These are phyloP conservation scores for Acer campestre DNA, from an alignment of 345 rosid species.

Conservation along the genomic window DNA sequence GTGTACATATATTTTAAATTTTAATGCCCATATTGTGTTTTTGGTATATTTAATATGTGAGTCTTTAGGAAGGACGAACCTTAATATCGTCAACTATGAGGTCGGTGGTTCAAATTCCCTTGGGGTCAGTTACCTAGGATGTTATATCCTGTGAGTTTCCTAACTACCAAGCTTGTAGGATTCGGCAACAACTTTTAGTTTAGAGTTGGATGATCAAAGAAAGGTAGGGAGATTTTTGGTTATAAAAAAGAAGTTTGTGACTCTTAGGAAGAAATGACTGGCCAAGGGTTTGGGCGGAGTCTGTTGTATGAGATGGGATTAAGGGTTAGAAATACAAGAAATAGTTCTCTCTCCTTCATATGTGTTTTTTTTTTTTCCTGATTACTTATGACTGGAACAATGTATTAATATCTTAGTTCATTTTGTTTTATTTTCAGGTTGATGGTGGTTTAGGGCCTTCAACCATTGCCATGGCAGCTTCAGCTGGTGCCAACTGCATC, in stretches of 20 bases:
- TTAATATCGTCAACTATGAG: background rate
- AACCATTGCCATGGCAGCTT: constrained; percentile 74
- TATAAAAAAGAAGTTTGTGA: background rate
- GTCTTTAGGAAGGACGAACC: background rate
- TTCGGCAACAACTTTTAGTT: background rate
- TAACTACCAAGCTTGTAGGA: background rate
- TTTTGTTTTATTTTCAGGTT: constrained; percentile 44
- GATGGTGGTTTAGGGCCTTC: constrained; percentile 95
- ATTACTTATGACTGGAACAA: background rate
- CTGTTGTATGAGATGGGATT: background rate
- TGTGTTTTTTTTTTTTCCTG: background rate
- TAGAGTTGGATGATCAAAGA: background rate
- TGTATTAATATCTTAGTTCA: background rate
- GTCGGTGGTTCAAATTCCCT: background rate
- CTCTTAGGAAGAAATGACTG: background rate
- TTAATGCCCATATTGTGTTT: background rate
- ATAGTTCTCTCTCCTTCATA: background rate
- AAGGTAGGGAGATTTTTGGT: background rate
- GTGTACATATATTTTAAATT: no score
- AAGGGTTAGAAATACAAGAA: background rate
- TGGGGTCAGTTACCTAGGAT: background rate
- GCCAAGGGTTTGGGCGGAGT: background rate
- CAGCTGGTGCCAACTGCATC: constrained; percentile 85
- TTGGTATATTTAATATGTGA: background rate
- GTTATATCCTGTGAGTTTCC: background rate